Base-by-base conservation (phyloP, 768 basidiomycete genomes). In the Boletus barrowsii region DNA sequence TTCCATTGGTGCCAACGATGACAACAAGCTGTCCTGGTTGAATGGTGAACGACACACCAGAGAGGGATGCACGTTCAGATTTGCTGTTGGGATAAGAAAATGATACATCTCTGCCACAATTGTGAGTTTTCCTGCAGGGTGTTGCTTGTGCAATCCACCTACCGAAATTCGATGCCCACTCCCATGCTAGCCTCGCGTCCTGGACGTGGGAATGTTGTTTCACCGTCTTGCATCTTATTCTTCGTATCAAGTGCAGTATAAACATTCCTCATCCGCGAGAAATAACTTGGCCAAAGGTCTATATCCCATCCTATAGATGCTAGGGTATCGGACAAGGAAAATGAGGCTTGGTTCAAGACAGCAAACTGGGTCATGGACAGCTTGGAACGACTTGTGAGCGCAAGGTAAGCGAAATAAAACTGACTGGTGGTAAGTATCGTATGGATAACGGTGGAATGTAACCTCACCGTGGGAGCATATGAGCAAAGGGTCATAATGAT, bases 41-140 rank as follows among this genome's bases (percentile, higher is more conserved):
- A 26, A 74, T 66, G 11, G 60, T 59, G 45, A 74, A 71, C 5
- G 65, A 66, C 4, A 71, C 61, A n/a, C 58, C 20, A 45, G 58
- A 48, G 53, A 72, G 54, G 22, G 67, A 70, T 0, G 55, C 30
- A 11, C 50, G 60, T 22, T 62, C 54, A 15, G 64, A 54, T 17
- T 61, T 57, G 47, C 68, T 69, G 20, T 73, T 76, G 0, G 82
- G 82, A 58, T 86, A 86, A 10, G 69, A 63, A 54, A 86, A 86
- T 0, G 70, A 69, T 0, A 85, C 74, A 47, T 83, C 62, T 18
- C 84, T 85, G 39, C 3, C n/a, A 11, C n/a, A 35, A 9, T n/a
- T 1, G 6, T 20, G 5, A 42, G 10, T 2, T 10, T 17, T 10
- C n/a, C 14, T n/a, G 24, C 4, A 22, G 5, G 11, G 15, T 14